Percentiles rank a stretch among this genome's conserved stretches.
These are phyloP conservation scores for Phalaenopsis equestris DNA, from an alignment of 106 monocot species.

Conservation along the genomic window DNA sequence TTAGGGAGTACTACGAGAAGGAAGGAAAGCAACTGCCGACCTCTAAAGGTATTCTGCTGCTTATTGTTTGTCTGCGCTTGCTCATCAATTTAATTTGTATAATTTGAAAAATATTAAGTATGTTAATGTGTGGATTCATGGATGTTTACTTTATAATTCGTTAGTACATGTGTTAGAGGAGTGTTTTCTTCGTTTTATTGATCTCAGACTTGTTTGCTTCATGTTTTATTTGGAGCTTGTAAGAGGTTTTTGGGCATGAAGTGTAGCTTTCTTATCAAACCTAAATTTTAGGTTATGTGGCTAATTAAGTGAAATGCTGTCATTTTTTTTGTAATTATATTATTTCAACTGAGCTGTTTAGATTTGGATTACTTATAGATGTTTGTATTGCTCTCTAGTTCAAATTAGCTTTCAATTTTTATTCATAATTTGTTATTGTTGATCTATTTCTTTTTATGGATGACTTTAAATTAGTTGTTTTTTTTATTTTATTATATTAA, in stretches of 20 bases:
- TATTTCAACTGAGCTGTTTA: neutral
- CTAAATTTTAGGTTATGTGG: neutral
- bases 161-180: neutral
- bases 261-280: neutral
- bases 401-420: neutral
- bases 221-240: neutral
- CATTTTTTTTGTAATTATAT: neutral
- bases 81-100: neutral
- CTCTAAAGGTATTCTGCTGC: constrained; percentile 50
- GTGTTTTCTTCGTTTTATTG: neutral
- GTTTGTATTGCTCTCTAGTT: neutral
- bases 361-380: neutral
- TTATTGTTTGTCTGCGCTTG: neutral
- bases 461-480: neutral
- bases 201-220: neutral
- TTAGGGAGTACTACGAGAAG: constrained; percentile 86
- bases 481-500: too few species aligned
- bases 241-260: neutral
- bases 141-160: neutral
- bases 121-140: neutral
- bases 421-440: neutral
- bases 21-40: constrained; percentile 81
- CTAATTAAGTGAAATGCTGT: neutral
- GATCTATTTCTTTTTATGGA: neutral
- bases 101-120: neutral